phyloP scores from a whole-genome alignment of 2,329 filamentous ascomycete genomes.

The Apiospora saccharicola region DNA sequence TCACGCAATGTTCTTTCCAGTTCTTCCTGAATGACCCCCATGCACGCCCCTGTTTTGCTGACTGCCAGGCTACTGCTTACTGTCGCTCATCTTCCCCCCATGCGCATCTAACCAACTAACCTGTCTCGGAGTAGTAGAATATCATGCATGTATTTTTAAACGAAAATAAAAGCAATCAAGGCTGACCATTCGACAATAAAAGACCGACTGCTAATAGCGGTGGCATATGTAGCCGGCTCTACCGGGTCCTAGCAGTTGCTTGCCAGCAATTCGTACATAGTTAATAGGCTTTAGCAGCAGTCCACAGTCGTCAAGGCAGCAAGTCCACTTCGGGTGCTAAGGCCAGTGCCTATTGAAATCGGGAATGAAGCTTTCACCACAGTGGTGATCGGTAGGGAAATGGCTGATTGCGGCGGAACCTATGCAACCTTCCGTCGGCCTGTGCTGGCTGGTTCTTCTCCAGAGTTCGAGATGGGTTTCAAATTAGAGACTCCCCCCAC shows the following conservation, averaged over 20 bases:
- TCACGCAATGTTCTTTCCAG: not conserved
- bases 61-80: constrained; percentile 11
- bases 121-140: not conserved
- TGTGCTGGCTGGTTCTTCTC: constrained; percentile 16
- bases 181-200: not conserved
- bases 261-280: too few species aligned
- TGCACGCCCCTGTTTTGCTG: constrained; percentile 7
- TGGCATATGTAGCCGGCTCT: not conserved
- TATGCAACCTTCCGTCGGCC: constrained; percentile 14
- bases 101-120: not conserved
- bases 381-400: constrained; percentile 6
- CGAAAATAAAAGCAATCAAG: not conserved
- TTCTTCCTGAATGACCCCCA: not conserved
- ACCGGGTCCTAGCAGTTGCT: not conserved
- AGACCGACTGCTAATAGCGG: not conserved
- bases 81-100: not conserved
- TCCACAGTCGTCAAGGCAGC: not conserved
- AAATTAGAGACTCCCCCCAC: constrained; percentile 16
- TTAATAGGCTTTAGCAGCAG: not conserved
- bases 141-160: not conserved
- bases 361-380: constrained; percentile 2
- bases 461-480: constrained; percentile 21
- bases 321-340: not conserved
- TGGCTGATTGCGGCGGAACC: constrained; percentile 15
- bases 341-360: not conserved